Base-by-base conservation (phyloP, 768 basidiomycete species). In the Boletellus sp. region DNA sequence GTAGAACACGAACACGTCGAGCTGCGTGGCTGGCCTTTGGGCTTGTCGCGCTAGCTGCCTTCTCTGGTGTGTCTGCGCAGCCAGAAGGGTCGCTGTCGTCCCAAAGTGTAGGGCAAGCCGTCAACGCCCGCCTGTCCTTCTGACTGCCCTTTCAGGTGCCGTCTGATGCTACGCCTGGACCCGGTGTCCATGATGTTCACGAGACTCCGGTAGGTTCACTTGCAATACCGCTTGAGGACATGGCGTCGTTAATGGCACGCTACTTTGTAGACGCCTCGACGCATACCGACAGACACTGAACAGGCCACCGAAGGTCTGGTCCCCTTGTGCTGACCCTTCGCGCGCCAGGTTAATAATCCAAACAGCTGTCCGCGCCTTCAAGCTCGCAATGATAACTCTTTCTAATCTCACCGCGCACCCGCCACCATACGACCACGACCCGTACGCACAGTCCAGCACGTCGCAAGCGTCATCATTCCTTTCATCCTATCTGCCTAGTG, bases 341-440 rank as follows among this genome's bases (percentile, higher is more conserved):
- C 28, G 11, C 43, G 17, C 44, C 20, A 20, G 15, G 34, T 55
- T 57, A 16, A 52, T 45, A 28, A 32, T 31, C 26, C 26, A 9
- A 38, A 26, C 53, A 89, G 89, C 88, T 51, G 67, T 78, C 13
- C 78, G 83, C 53, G 89, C 88, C 11, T 90, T 89, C 70, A 85
- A 78, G 62, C 81, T 87, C 65, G 90, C 90, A 11, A 65, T 87
- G 50, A 64, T 78, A 8, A 88, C 87, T 4, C 73, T 92, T 17
- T 71, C 81, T 2, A 75, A 81, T 24, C 69, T 91, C 46, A 84
- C 79, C n/a, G 72, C 82, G 7, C 72, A 80, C 50, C 78, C 83
- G 15, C 74, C 78, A 32, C 72, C 76, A 36, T 76, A 80, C 48
- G 74, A 78, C 19, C 78, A 80, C 39, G 81, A 85, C 43, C 74